Evolutionary conservation across 805 yeast genomes (phyloP).

Genomic region (Pichia paraexigua): DNA sequence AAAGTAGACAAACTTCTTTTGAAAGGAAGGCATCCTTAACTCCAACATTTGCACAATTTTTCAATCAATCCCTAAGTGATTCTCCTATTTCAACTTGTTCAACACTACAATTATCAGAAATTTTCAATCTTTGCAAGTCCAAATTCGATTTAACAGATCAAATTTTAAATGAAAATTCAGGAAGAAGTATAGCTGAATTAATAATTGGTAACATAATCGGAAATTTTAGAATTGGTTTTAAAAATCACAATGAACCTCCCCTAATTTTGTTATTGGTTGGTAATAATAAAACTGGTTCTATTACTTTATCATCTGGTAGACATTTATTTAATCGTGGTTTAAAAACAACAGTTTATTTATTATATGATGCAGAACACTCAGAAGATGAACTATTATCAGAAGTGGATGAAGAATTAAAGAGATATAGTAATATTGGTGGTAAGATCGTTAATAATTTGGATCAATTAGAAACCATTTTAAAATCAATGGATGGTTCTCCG

Average conservation of each 20-base stretch:
- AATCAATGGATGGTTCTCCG: slow-evolving; percentile 51
- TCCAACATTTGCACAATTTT: slow-evolving; percentile 12
- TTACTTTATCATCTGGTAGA: slow-evolving; percentile 73
- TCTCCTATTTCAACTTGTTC: slow-evolving; percentile 50
- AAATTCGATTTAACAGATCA: slow-evolving; percentile 42
- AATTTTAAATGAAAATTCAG: slow-evolving; percentile 56
- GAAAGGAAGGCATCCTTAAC: slow-evolving; percentile 4
- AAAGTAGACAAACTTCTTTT: slow-evolving; percentile 1
- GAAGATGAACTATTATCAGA: slow-evolving; percentile 29
- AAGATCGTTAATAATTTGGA: slow-evolving; percentile 37
- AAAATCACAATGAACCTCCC: slow-evolving; percentile 77
- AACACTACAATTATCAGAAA: slow-evolving; percentile 71
- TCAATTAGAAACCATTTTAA: slow-evolving; percentile 31
- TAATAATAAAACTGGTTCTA: slow-evolving; percentile 64
- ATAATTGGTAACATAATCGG: slow-evolving; percentile 65
- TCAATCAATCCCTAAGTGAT: slow-evolving; percentile 17
- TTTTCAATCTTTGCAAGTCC: slow-evolving; percentile 53
- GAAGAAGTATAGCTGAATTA: slow-evolving; percentile 53
- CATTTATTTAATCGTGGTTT: slow-evolving; percentile 69
- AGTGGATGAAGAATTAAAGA: slow-evolving; percentile 42
- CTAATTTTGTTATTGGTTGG: slow-evolving; percentile 64
- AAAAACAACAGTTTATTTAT: slow-evolving; percentile 49
- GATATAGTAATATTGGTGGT: slow-evolving; percentile 63
- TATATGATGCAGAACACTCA: slow-evolving; percentile 30
- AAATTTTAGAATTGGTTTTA: slow-evolving; percentile 47